A percentile compares a stretch with the other conserved stretches of the same genome.
Conservation (phyloP, 176 grass and related monocot genomes). For the Thinopyrum elongatum region DNA sequence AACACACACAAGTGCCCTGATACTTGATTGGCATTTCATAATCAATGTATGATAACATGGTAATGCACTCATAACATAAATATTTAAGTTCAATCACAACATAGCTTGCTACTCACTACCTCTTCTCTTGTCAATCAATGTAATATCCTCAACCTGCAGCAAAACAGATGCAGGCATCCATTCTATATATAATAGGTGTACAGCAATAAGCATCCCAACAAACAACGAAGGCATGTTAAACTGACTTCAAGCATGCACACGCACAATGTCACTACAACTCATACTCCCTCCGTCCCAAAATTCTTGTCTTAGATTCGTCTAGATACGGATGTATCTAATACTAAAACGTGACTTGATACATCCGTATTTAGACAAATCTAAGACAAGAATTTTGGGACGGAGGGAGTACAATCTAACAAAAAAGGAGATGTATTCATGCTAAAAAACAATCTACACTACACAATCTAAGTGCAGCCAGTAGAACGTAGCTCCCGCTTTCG, state of each 20-base stretch:
- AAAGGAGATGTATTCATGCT: background rate
- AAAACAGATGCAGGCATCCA: background rate
- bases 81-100: background rate
- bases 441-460: background rate
- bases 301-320: too few relatives aligned
- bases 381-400: too few relatives aligned
- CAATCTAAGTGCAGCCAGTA: too few relatives aligned
- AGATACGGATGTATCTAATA: too few relatives aligned
- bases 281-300: too few relatives aligned
- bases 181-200: background rate
- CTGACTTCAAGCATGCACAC: background rate
- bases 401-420: background rate
- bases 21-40: background rate
- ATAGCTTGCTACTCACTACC: background rate
- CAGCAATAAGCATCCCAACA: background rate
- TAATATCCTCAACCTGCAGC: background rate
- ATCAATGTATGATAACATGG: background rate
- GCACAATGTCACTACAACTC: background rate
- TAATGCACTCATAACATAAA: background rate
- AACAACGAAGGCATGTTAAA: background rate
- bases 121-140: background rate
- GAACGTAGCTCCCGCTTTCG: too few relatives aligned
- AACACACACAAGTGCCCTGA: background rate
- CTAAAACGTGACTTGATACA: too few relatives aligned
- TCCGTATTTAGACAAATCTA: too few relatives aligned